Evolutionary conservation across 768 basidiomycete species (phyloP).

Genomic region (Melanogaster broomeanus): DNA sequence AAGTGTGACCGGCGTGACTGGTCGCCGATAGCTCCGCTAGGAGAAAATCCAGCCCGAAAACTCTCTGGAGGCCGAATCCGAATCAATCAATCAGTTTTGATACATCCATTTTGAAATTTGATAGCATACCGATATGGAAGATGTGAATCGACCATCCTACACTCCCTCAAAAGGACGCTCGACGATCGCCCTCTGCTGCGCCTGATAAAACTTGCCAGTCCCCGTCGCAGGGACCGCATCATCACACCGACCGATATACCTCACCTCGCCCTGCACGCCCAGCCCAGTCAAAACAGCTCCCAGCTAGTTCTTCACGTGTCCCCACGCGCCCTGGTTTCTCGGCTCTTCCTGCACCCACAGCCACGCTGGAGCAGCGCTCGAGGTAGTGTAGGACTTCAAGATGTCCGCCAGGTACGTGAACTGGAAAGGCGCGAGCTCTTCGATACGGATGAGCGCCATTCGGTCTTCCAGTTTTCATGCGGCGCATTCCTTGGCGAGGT

Average conservation of each 20-base stretch:
- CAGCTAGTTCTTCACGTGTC: constrained; percentile 63
- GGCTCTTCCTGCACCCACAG: constrained; percentile 89
- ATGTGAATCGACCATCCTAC: constrained; percentile 13
- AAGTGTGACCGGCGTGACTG: constrained; percentile 1
- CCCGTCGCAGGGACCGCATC: constrained; percentile 80
- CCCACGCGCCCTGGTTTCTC: constrained; percentile 82
- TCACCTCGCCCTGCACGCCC: constrained; percentile 38
- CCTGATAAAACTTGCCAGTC: constrained; percentile 64
- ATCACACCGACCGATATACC: constrained; percentile 68
- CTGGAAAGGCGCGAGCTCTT: constrained; percentile 90
- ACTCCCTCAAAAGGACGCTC: constrained; percentile 56
- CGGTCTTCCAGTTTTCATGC: constrained; percentile 43
- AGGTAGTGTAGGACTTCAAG: constrained; percentile 47
- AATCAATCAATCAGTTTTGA: too few relatives aligned
- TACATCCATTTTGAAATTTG: too few relatives aligned
- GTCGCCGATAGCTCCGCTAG: constrained; percentile 63
- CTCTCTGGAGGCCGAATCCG: constrained; percentile 80
- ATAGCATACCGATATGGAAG: not conserved
- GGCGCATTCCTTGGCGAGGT: constrained; percentile 71
- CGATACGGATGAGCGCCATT: constrained; percentile 73
- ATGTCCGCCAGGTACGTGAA: constrained; percentile 52
- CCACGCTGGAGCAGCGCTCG: constrained; percentile 37
- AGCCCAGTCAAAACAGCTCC: constrained; percentile 46
- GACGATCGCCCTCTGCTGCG: constrained; percentile 64
- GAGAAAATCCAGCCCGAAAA: constrained; percentile 87